Base-by-base conservation (phyloP, 345 rosid genomes). In the Lenwebbia sp. region DNA sequence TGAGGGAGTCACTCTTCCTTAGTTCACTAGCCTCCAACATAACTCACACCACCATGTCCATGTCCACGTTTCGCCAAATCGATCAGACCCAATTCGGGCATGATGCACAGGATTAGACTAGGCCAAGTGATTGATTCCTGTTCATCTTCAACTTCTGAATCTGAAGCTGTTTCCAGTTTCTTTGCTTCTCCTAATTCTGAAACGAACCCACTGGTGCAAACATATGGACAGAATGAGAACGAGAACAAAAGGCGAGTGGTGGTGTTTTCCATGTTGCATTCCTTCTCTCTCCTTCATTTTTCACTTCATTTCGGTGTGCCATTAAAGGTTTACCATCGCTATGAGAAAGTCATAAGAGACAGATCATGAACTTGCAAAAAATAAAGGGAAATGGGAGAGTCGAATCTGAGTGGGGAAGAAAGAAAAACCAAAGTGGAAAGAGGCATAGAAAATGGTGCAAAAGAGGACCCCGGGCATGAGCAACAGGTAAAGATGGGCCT, bases 21-120 rank as follows among this genome's bases (percentile, higher is more conserved):
- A 89, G 86, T 83, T 93, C 93, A 84, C 91, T 87, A 1, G 93
- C 93, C 85, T 84, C 91, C 50, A 85, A 85, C 85, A 82, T 88
- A 91, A 17, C 90, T 90, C 37, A 62, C 82, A 4, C 58, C 40
- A 62, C 11, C 88, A 30, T 83, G 57, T 82, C 83, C 90, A 76
- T 82, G 57, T 82, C 84, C 90, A 76, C 74, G 23, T 49, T 86
- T 85, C 52, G 52, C 14, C 52, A 50, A 50, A 50, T 50, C 52
- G 52, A 50, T 50, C 52, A 10, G 13, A 50, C 52, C 52, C 14
- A 50, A 50, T 11, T 12, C 14, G 52, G 54, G 75, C 41, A 2
- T 30, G 75, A 50, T 7, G 41, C 41, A 62, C 41, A 17, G 41
- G 75, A 62, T 62, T 62, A 33, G 75, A 30, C 21, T 15, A 62